Percentiles rank a stretch among this genome's conserved stretches.
Conservation (phyloP, 345 rosid genomes). For the Cardamine chenopodiifolia region DNA sequence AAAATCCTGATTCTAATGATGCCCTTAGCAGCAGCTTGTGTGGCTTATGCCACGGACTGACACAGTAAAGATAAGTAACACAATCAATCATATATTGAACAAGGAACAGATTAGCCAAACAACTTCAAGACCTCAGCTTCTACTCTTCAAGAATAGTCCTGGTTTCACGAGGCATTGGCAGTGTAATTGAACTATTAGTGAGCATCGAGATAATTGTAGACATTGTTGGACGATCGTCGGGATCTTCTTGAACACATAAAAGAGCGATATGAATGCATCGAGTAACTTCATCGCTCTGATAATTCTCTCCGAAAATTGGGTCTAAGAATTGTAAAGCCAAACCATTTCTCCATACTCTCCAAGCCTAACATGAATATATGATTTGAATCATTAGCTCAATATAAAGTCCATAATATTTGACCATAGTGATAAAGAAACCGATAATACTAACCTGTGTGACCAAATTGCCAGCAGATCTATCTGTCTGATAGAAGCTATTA, state of each 20-base stretch:
- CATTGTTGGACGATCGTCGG: slow-evolving; percentile 28
- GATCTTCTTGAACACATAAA: slow-evolving; percentile 38
- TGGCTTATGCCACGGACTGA: no score
- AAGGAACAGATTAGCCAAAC: not conserved
- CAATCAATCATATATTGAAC: no score
- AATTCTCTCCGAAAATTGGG: not conserved
- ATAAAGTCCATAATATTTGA: no score
- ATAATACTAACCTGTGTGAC: slow-evolving; percentile 45
- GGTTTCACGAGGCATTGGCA: slow-evolving; percentile 26
- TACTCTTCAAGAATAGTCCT: slow-evolving; percentile 18
- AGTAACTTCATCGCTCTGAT: slow-evolving; percentile 23
- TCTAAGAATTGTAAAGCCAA: slow-evolving; percentile 5
- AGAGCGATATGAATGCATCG: slow-evolving; percentile 37
- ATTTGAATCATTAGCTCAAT: no score
- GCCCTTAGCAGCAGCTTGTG: no score
- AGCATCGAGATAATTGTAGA: slow-evolving; percentile 24
- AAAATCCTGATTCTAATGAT: no score
- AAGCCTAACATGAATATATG: slow-evolving; percentile 17
- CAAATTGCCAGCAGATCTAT: slow-evolving; percentile 13
- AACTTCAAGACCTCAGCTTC: not conserved
- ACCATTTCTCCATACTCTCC: slow-evolving; percentile 37
- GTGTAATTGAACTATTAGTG: slow-evolving; percentile 16
- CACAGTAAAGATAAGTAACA: no score
- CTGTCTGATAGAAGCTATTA: not conserved
- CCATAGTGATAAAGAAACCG: no score